Evolutionary conservation across 805 yeast species (phyloP), one percentile per base, ranked within the genome.

Genomic region (Clavispora santaluciae): DNA sequence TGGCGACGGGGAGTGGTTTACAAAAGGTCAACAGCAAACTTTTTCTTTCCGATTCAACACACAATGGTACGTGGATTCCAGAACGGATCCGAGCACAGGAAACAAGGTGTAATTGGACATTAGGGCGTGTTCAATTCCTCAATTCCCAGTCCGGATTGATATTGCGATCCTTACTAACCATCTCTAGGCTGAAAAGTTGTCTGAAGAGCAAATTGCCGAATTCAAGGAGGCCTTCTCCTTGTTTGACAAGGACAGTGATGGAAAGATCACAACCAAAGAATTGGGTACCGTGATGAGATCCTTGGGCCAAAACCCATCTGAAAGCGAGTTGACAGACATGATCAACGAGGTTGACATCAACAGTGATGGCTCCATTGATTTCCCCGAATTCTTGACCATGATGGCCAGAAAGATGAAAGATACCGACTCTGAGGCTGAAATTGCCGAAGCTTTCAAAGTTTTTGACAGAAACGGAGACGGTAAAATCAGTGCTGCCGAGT

Each of bases 251-350:
- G 96, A 93, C 64, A 85, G 90, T 59, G 97, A 90, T 66, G 99
- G 99, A 51, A 87, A 88, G 60, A 93, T 93, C 72, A 88, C 96
- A 44, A 86, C 96, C 54, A 79, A 86, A 59, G 99, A 93, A 69
- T 76, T 93, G 53, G 97, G 98, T 50, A 89, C 96, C 4, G 99
- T 93, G 39, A 93, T 93, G 99, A 84, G 99, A 70, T 87, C 97
- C n/a, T 75, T 93, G 59, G 99, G 99, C 39, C 93, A 89, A 66
- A 91, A 91, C 58, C 99, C 99, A 26, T 82, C 95, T 38, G 98
- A 93, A 66, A 81, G 89, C 51, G 99, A 93, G 66, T 83, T 93
- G 56, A 86, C 93, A 42, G 99, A 93, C 63, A 81, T 93, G 84
- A 87, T 93, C 74, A 91, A 91, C 64, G 99, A 93, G 68, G 95